A percentile compares a stretch with the other conserved stretches of the same genome.
Conservation (phyloP, 1,284 basidiomycete species). For the Ganoderma boninense region DNA sequence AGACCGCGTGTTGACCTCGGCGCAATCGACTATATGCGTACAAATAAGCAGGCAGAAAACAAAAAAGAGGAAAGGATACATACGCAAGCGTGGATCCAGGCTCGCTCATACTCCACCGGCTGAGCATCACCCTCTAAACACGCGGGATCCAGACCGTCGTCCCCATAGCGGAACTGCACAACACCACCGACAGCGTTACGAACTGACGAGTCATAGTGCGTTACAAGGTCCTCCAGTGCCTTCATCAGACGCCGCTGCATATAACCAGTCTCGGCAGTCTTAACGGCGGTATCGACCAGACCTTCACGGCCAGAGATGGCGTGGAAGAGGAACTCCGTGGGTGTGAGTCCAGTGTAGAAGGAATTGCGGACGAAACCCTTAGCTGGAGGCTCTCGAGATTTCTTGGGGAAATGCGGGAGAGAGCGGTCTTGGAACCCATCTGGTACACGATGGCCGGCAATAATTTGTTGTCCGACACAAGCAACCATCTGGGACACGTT, state of each 20-base stretch:
- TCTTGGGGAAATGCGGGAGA: constrained; percentile 98
- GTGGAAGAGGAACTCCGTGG: constrained; percentile 99
- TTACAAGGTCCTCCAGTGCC: constrained; percentile 96
- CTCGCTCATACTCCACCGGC: constrained; percentile 89
- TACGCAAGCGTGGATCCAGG: constrained; percentile 91
- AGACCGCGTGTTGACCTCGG: constrained; percentile 69
- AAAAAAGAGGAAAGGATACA: constrained; percentile 36
- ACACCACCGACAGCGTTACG: constrained; percentile 95
- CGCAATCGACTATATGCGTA: constrained; percentile 63
- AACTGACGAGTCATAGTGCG: constrained; percentile 97
- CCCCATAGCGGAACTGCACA: constrained; percentile 98
- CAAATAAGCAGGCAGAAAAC: constrained; percentile 1
- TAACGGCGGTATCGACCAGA: constrained; percentile 98
- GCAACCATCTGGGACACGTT: constrained; percentile 99
- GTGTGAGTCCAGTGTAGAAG: constrained; percentile 94
- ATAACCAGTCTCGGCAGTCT: constrained; percentile 99
- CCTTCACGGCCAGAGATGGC: constrained; percentile 99
- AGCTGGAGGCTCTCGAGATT: constrained; percentile 95
- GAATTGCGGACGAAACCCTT: constrained; percentile 99
- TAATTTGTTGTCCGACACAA: constrained; percentile 99
- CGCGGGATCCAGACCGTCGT: constrained; percentile 97
- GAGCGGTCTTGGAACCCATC: constrained; percentile 99
- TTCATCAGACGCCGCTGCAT: constrained; percentile 99
- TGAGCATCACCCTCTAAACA: constrained; percentile 95
- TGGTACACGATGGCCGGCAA: constrained; percentile 96